Evolutionary conservation across 2,329 filamentous ascomycete genomes (phyloP).

Genomic region (Sporothrix phasma): DNA sequence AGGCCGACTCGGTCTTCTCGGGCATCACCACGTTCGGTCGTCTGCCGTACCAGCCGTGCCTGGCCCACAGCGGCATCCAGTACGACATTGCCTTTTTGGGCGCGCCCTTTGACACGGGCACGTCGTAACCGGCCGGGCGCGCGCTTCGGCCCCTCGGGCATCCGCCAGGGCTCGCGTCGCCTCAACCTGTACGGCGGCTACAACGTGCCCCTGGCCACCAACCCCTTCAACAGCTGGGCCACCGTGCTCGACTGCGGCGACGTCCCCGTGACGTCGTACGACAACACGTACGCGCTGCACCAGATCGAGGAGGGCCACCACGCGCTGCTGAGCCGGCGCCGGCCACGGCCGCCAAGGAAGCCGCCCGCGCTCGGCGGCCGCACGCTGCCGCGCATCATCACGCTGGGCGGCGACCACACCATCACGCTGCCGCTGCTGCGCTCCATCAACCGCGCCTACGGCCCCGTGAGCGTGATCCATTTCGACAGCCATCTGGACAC

Average conservation of each 20-base stretch:
- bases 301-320: conserved; percentile 84
- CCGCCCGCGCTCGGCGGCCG: conserved; percentile 57
- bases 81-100: conserved; percentile 84
- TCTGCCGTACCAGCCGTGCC: conserved; percentile 66
- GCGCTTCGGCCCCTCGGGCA: conserved; percentile 74
- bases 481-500: conserved; percentile 59
- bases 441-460: conserved; percentile 51
- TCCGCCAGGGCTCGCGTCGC: conserved; percentile 74
- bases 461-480: conserved; percentile 51
- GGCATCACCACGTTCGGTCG: conserved; percentile 81
- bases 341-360: conserved; percentile 54
- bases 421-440: conserved; percentile 51
- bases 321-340: conserved; percentile 62
- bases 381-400: conserved; percentile 73
- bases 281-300: conserved; percentile 70
- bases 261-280: conserved; percentile 78
- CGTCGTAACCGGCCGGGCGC: conserved; percentile 76
- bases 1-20: conserved; percentile 83
- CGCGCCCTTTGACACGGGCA: conserved; percentile 78
- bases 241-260: conserved; percentile 75
- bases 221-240: conserved; percentile 74
- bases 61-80: conserved; percentile 57
- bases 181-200: conserved; percentile 84
- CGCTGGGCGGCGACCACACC: conserved; percentile 56
- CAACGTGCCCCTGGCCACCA: conserved; percentile 69